Evolutionary conservation across 495 filamentous ascomycete genomes (phyloP), one percentile per base, ranked within the genome.

Genomic region (Amniculicola lignicola): DNA sequence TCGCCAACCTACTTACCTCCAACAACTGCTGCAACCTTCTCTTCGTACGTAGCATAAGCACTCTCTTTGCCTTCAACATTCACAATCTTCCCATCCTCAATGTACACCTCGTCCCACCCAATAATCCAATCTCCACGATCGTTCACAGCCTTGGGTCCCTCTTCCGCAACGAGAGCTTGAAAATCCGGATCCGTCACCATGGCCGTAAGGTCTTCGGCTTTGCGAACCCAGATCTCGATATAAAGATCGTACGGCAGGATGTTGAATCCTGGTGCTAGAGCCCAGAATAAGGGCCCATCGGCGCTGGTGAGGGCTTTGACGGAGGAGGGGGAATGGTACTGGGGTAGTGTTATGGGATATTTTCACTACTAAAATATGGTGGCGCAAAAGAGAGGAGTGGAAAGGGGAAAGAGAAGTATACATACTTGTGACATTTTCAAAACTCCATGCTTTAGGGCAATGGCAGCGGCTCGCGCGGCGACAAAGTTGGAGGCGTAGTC

Each of bases 181-280:
- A 46, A 46, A 7, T 46, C 43, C 9, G 43, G 43, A 25, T 46
- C 43, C 43, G n/a, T 46, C 12, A 46, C 4, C 11, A 46, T 46
- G 2, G 21, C 25, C 22, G 19, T 25, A 21, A 46, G 10, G 43
- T 46, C 22, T 6, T 28, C 43, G 3, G 18, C 9, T 11, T 3
- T 46, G 23, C 43, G 43, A 3, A 46, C 15, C 14, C 29, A 46
- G 14, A 46, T 18, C 22, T 25, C 29, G 22, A 46, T 16, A 4
- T n/a, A 14, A 16, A 6, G 2, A 25, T 46, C 43, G 15, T 46
- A 25, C 14, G 11, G 22, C 9, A 28, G 22, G 24, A 46, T 16
- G 5, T 12, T 28, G 3, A 2, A 46, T 9, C 43, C 43, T n/a
- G 43, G 24, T n/a, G n/a, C n/a, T 2, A 46, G 2, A 12, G 43